phyloP scores from a whole-genome alignment of 768 basidiomycete species.

The Leccinum imitatum region DNA sequence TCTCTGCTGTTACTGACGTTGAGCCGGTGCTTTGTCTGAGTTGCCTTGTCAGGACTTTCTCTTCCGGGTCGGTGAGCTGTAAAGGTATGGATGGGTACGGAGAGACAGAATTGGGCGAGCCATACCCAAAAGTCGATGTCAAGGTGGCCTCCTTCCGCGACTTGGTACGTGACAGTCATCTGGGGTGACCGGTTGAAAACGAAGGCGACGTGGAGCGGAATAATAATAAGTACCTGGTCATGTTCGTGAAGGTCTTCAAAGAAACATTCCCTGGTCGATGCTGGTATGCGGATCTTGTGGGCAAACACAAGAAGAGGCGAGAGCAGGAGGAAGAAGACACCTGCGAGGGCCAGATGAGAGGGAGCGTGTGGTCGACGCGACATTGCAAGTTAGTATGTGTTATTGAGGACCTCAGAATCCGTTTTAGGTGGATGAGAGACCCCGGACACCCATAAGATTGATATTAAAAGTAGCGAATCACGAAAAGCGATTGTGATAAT shows the following conservation, averaged over 20 bases:
- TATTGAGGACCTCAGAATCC: slow-evolving; percentile 1
- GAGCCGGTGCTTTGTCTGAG: slow-evolving; percentile 88
- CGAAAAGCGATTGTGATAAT: slow-evolving; percentile 26
- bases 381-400: slow-evolving; percentile 27
- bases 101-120: slow-evolving; percentile 10
- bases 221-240: slow-evolving; percentile 64
- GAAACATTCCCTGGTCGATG: slow-evolving; percentile 90
- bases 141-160: slow-evolving; percentile 93
- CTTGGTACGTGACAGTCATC: slow-evolving; percentile 99
- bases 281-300: slow-evolving; percentile 72
- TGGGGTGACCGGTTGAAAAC: slow-evolving; percentile 31
- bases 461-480: slow-evolving; percentile 10
- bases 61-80: slow-evolving; percentile 81
- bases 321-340: slow-evolving; percentile 39
- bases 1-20: slow-evolving; percentile 80
- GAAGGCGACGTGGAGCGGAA: neutral
- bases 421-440: slow-evolving; percentile 16
- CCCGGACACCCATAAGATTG: slow-evolving; percentile 26
- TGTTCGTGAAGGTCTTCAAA: slow-evolving; percentile 91
- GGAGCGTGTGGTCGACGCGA: slow-evolving; percentile 29
- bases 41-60: slow-evolving; percentile 69
- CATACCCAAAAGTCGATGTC: slow-evolving; percentile 97
- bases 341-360: slow-evolving; percentile 40
- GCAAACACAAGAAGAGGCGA: slow-evolving; percentile 43
- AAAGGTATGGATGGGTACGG: slow-evolving; percentile 10